Percentiles rank a stretch among this genome's conserved stretches.
Evolutionary conservation across 306 rosid genomes (phyloP).

Genomic region (Ochetophila trinervis): DNA sequence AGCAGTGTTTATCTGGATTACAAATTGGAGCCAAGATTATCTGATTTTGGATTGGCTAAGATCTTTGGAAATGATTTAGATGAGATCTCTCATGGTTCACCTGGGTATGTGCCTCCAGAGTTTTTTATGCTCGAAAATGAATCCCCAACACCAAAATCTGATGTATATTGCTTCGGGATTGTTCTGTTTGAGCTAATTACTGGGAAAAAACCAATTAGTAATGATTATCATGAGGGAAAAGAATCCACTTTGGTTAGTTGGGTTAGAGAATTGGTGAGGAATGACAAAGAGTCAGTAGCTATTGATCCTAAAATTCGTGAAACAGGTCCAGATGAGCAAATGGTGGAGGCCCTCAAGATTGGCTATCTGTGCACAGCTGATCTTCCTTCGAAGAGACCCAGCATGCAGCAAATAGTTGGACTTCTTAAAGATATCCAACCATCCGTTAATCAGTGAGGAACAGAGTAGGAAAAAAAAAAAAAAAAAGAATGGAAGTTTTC

Average conservation of each 20-base stretch:
- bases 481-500: slow-evolving; percentile 20
- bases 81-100: slow-evolving; percentile 68
- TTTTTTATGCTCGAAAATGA: slow-evolving; percentile 55
- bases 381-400: slow-evolving; percentile 81
- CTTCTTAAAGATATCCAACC: slow-evolving; percentile 92
- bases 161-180: slow-evolving; percentile 92
- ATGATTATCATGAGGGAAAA: slow-evolving; percentile 74
- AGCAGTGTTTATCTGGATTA: slow-evolving; percentile 90
- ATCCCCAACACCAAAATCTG: slow-evolving; percentile 76
- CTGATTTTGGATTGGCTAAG: slow-evolving; percentile 93
- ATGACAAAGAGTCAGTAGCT: slow-evolving; percentile 54
- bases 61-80: slow-evolving; percentile 78
- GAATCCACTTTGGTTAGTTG: slow-evolving; percentile 79
- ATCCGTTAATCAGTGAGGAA: slow-evolving; percentile 33
- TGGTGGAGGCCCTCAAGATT: slow-evolving; percentile 91
- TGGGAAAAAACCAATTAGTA: slow-evolving; percentile 81
- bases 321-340: slow-evolving; percentile 57
- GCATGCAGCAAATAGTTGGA: slow-evolving; percentile 98
- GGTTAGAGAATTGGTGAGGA: slow-evolving; percentile 80
- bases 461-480: slow-evolving; percentile 16
- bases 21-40: slow-evolving; percentile 84
- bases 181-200: slow-evolving; percentile 82
- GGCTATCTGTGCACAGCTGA: slow-evolving; percentile 97
- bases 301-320: slow-evolving; percentile 78
- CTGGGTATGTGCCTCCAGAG: slow-evolving; percentile 90